phyloP scores from a whole-genome alignment of 345 rosid genomes.

The Erysimum cheiranthoides region DNA sequence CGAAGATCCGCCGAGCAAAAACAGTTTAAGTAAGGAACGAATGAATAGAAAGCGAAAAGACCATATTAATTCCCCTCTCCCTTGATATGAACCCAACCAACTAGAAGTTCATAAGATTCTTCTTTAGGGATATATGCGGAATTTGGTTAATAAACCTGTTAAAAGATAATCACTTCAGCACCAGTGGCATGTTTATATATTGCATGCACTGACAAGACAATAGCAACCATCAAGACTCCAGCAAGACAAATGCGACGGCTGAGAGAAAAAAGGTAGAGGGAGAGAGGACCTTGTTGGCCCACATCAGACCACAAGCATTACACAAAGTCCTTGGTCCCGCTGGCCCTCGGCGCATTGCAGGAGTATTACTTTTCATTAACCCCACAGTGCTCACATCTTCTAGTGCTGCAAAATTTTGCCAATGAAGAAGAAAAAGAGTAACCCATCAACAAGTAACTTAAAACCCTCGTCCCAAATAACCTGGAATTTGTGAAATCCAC shows the following conservation, averaged over 20 bases:
- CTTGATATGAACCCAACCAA: not conserved
- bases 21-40: not conserved
- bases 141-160: not conserved
- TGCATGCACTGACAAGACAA: not conserved
- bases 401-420: not conserved
- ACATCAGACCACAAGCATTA: slow-evolving; percentile 6
- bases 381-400: not conserved
- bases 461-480: not conserved
- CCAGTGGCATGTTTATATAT: not conserved
- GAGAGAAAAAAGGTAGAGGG: not conserved
- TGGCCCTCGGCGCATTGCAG: slow-evolving; percentile 6
- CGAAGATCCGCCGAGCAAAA: not conserved
- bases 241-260: not conserved
- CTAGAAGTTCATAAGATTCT: not conserved
- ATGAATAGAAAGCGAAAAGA: not conserved
- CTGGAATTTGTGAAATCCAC: not conserved
- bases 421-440: not conserved
- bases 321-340: slow-evolving; percentile 10
- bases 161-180: not conserved
- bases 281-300: slow-evolving; percentile 6
- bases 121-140: not conserved
- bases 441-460: not conserved
- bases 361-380: slow-evolving; percentile 2
- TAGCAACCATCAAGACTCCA: not conserved
- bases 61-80: not conserved